A percentile compares a stretch with the other conserved stretches of the same genome.
These are phyloP conservation scores for Heterobasidion occidentale DNA, from an alignment of 1,284 basidiomycete genomes.

Conservation along the genomic window DNA sequence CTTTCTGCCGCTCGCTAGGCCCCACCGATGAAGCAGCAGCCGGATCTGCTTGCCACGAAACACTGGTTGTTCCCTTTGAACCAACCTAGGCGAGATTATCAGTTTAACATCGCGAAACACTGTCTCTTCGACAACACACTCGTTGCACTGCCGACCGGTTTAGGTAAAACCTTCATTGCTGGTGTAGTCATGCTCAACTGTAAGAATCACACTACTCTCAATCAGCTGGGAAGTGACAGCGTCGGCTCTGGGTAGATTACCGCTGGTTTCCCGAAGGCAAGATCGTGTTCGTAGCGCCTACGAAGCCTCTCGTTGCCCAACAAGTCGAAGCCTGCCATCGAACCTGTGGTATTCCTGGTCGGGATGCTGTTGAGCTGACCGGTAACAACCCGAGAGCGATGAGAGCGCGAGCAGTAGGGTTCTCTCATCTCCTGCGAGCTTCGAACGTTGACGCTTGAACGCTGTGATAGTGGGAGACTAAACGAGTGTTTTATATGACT, in stretches of 20 bases:
- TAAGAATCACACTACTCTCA: constrained; percentile 26
- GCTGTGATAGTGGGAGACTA: constrained; percentile 64
- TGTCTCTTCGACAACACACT: constrained; percentile 92
- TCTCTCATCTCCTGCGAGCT: not conserved
- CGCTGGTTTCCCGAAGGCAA: constrained; percentile 93
- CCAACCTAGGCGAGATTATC: constrained; percentile 84
- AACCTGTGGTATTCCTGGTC: constrained; percentile 89
- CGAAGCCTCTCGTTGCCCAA: constrained; percentile 92
- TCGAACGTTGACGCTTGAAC: not conserved
- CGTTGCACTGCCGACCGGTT: constrained; percentile 91
- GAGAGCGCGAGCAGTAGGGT: constrained; percentile 57
- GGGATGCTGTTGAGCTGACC: constrained; percentile 82
- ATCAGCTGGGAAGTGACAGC: not conserved
- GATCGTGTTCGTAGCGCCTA: constrained; percentile 93
- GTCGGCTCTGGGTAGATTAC: constrained; percentile 48
- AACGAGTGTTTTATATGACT: constrained; percentile 96
- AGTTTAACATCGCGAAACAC: constrained; percentile 87
- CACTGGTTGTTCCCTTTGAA: constrained; percentile 95
- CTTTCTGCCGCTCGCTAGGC: constrained; percentile 30
- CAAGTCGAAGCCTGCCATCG: constrained; percentile 92
- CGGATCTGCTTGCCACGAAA: constrained; percentile 72
- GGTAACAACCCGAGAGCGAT: constrained; percentile 52
- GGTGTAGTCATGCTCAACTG: constrained; percentile 95
- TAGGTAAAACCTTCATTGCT: constrained; percentile 98
- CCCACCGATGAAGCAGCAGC: constrained; percentile 68